Evolutionary conservation across 768 basidiomycete genomes (phyloP).

Genomic region (Coprinellus micaceus): DNA sequence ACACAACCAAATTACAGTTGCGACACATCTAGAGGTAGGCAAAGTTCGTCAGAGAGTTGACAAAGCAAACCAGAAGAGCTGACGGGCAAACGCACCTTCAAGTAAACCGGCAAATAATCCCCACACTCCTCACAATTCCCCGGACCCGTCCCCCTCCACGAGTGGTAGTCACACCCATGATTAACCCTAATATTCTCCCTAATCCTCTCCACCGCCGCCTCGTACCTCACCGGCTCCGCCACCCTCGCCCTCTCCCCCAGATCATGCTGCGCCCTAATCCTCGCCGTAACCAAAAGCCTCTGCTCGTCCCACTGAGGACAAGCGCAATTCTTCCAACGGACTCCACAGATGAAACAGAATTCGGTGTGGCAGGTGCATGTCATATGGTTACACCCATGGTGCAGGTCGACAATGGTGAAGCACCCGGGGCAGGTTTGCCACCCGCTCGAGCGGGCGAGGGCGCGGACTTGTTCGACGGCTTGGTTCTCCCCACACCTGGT

Average conservation of each 20-base stretch:
- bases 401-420: slow-evolving; percentile 50
- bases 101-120: slow-evolving; percentile 35
- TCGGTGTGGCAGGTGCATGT: slow-evolving; percentile 54
- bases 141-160: slow-evolving; percentile 45
- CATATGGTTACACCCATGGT: slow-evolving; percentile 61
- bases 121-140: slow-evolving; percentile 47
- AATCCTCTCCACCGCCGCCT: slow-evolving; percentile 28
- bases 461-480: slow-evolving; percentile 38
- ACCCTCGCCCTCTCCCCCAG: slow-evolving; percentile 22
- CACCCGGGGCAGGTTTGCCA: slow-evolving; percentile 70
- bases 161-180: slow-evolving; percentile 46
- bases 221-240: slow-evolving; percentile 27
- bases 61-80: not conserved
- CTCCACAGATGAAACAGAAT: slow-evolving; percentile 67
- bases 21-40: slow-evolving; percentile 12
- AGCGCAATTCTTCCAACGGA: slow-evolving; percentile 55
- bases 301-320: slow-evolving; percentile 67
- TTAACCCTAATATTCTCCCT: slow-evolving; percentile 40
- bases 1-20: slow-evolving; percentile 13
- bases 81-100: slow-evolving; percentile 42
- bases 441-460: slow-evolving; percentile 39
- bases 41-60: not conserved
- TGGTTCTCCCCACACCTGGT: slow-evolving; percentile 25
- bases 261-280: slow-evolving; percentile 41
- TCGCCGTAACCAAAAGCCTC: slow-evolving; percentile 38